phyloP scores from a whole-genome alignment of 78 protist species.

The Isochrysis galbana region DNA sequence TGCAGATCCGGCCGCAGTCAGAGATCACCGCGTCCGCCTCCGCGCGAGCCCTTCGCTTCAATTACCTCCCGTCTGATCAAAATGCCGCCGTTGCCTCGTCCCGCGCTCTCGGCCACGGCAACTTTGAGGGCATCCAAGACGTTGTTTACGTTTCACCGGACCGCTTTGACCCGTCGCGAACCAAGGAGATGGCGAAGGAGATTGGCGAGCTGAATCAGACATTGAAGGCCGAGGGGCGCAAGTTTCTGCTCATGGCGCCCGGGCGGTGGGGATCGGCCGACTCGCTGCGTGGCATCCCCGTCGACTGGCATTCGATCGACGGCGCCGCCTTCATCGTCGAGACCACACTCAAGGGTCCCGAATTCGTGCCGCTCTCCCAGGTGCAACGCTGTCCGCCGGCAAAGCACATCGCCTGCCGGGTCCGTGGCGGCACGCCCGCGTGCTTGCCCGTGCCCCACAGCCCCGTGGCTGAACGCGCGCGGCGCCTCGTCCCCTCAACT shows the following conservation, averaged over 20 bases:
- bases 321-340: background rate
- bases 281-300: background rate
- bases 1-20: slow-evolving; percentile 14
- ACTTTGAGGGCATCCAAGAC: background rate
- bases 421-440: no score
- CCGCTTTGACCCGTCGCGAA: background rate
- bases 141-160: background rate
- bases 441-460: no score
- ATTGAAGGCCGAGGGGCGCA: background rate
- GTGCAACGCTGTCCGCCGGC: background rate
- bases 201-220: background rate
- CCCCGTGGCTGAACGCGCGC: no score
- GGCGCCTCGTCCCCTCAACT: no score
- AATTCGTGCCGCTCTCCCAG: background rate
- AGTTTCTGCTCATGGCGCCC: background rate
- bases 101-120: slow-evolving; percentile 30
- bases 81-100: background rate
- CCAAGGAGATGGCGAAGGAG: background rate
- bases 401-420: no score
- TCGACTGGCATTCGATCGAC: background rate
- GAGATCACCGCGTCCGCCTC: background rate
- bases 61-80: background rate
- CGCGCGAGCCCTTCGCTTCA: background rate
- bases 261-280: slow-evolving; percentile 10
- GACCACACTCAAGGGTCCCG: background rate